phyloP scores from a whole-genome alignment of 23 red algal species.

The Gracilaria domingensis region DNA sequence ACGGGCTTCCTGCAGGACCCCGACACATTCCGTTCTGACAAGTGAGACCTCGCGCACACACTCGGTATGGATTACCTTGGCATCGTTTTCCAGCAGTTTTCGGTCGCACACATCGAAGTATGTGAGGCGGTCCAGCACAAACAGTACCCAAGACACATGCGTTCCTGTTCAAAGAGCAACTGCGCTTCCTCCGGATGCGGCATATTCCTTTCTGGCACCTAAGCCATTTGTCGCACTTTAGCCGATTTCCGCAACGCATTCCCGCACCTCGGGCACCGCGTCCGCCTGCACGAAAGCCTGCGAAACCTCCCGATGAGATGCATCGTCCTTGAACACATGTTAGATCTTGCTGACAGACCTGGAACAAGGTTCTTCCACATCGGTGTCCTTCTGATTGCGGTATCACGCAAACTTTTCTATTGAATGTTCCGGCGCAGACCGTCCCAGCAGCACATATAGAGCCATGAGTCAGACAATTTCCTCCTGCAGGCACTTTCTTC shows the following conservation, averaged over 20 bases:
- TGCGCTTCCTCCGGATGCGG: not conserved
- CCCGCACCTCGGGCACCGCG: not conserved
- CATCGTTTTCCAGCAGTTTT: not conserved
- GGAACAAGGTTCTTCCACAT: conserved; percentile 6
- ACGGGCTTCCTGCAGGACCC: not conserved
- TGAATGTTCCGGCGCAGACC: conserved; percentile 18
- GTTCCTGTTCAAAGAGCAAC: not conserved
- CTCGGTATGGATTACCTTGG: conserved; percentile 26
- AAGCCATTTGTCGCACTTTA: not conserved
- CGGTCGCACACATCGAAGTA: conserved; percentile 42
- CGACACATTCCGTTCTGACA: conserved; percentile 22
- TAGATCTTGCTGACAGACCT: not conserved
- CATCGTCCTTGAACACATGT: conserved; percentile 25
- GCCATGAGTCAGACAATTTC: not conserved
- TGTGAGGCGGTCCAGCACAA: conserved; percentile 7
- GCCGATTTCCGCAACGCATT: not conserved
- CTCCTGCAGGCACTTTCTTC: conserved; percentile 1
- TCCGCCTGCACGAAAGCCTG: not conserved
- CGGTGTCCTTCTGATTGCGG: conserved; percentile 1
- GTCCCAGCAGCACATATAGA: conserved; percentile 13
- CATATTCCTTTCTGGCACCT: conserved; percentile 34
- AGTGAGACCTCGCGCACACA: not conserved
- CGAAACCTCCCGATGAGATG: not conserved
- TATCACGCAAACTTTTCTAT: conserved; percentile 35
- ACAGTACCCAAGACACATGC: conserved; percentile 22